Evolutionary conservation across 208 protist species (phyloP), one percentile per base, ranked within the genome.

Genomic region (Novymonas esmeraldas): DNA sequence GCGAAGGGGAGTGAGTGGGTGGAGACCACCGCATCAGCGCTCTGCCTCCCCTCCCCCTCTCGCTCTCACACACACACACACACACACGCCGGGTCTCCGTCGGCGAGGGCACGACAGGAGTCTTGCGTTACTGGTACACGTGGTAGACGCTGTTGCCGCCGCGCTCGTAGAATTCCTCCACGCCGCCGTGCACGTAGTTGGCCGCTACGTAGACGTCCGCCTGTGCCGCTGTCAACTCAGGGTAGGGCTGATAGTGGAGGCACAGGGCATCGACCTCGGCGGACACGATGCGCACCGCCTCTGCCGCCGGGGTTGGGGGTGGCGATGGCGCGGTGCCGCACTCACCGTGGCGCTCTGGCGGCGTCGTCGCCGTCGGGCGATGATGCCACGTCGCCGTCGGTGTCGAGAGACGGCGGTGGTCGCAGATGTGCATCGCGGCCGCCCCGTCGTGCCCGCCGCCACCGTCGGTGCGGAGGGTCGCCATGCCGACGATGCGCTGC

Each of bases 111-210:
- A n/a, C n/a, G n/a, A n/a, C n/a, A n/a, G n/a, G n/a, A n/a, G n/a
- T n/a, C n/a, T n/a, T n/a, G n/a, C 14, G 22, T 73, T 71, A 92
- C 54, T 70, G 70, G 58, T 94, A 94, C 38, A 64, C 64, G 50
- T 83, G 82, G 57, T 72, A 84, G 2, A 87, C 70, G 13, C 49
- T n/a, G 55, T 95, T 95, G 22, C 89, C 89, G 18, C 89, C 85
- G 5, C 84, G 81, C 6, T 73, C 65, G 71, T 95, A 95, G 60
- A 95, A 95, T 34, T 88, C 81, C 13, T 88, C 75, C 2, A 95
- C 68, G 20, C 89, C 85, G n/a, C 69, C 14, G 48, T 84, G 81
- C 28, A 89, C 84, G 64, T 95, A 95, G 68, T 95, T 92, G 11
- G 89, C 85, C 0, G 89, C 33, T 7, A 95, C 75, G 72, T 95